A percentile compares a stretch with the other conserved stretches of the same genome.
phyloP scores from a whole-genome alignment of 768 basidiomycete genomes.

The Leucogyrophana mollusca region DNA sequence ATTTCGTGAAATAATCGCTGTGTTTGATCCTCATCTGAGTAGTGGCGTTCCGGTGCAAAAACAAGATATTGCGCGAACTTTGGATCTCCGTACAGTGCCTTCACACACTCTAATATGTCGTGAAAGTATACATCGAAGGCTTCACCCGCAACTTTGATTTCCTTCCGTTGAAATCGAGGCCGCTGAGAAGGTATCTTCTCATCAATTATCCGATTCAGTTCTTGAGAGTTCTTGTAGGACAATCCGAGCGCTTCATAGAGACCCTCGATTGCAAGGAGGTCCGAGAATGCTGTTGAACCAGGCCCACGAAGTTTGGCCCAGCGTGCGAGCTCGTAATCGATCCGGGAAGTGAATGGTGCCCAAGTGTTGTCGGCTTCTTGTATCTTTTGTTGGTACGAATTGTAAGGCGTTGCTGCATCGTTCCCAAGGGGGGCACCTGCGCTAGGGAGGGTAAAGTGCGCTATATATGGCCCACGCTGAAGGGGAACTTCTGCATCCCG shows the following conservation, averaged over 20 bases:
- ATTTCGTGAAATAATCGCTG: constrained; percentile 37
- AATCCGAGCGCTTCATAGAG: constrained; percentile 24
- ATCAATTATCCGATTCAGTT: constrained; percentile 36
- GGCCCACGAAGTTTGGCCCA: constrained; percentile 40
- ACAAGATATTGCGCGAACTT: constrained; percentile 29
- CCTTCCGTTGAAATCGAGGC: constrained; percentile 23
- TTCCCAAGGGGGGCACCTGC: background rate
- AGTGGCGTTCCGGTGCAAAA: constrained; percentile 38
- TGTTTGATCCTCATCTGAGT: constrained; percentile 22
- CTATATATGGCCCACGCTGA: background rate
- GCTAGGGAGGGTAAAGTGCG: background rate
- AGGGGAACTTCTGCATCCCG: background rate
- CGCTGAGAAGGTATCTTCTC: constrained; percentile 13
- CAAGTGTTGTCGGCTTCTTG: constrained; percentile 1
- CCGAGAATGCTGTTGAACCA: constrained; percentile 35
- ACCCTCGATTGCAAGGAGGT: constrained; percentile 37
- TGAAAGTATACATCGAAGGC: constrained; percentile 30
- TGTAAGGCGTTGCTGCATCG: no score
- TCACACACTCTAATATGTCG: constrained; percentile 36
- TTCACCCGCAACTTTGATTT: constrained; percentile 29
- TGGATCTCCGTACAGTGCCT: constrained; percentile 32
- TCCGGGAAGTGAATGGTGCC: constrained; percentile 33
- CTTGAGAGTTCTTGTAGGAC: constrained; percentile 28
- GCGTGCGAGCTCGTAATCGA: constrained; percentile 39
- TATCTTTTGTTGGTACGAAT: background rate